Evolutionary conservation across 2,329 filamentous ascomycete species (phyloP), one percentile per base, ranked within the genome.

Genomic region (Stemphylium vesicarium): DNA sequence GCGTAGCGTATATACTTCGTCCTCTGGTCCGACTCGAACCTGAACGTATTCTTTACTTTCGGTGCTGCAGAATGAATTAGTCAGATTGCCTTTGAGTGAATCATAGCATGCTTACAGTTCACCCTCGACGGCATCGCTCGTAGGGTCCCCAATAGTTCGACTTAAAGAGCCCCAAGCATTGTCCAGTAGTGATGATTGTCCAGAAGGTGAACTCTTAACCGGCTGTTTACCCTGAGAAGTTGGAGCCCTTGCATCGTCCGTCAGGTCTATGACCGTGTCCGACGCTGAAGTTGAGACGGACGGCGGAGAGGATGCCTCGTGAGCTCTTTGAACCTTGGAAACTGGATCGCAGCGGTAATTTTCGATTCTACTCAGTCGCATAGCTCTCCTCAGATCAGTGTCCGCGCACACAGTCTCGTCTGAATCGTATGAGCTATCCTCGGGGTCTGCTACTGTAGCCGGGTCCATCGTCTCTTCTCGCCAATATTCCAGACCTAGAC

Each of bases 41-140:
- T 64, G 50, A 0, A 72, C 66, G 24, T 64, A 69, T 1, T 65
- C 53, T 10, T 48, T 57, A 33, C 62, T 68, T 16, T 59, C 37
- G 0, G 47, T 48, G 1, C 66, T 71, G 6, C 1, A 8, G 3
- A 2, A 5, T 8, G 11, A 39, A 15, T 39, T 11, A n/a, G n/a
- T 1, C 0, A 3, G 10, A 33, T 32, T 18, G 11, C 13, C 15
- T n/a, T 31, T 6, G 6, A 9, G 7, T 2, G 11, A 24, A 2
- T 3, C 15, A 7, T 16, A 3, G 6, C 15, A 32, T 20, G 56
- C 68, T 40, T 44, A 67, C 68, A 69, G 12, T 2, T 65, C 58
- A 4, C 51, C 60, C n/a, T 68, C 62, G 2, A 69, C 38, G 1
- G 56, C 37, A 26, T 66, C 63, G 3, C 29, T 64, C 4, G 24